Base-by-base conservation (phyloP, 306 rosid species). In the Glycine soja region DNA sequence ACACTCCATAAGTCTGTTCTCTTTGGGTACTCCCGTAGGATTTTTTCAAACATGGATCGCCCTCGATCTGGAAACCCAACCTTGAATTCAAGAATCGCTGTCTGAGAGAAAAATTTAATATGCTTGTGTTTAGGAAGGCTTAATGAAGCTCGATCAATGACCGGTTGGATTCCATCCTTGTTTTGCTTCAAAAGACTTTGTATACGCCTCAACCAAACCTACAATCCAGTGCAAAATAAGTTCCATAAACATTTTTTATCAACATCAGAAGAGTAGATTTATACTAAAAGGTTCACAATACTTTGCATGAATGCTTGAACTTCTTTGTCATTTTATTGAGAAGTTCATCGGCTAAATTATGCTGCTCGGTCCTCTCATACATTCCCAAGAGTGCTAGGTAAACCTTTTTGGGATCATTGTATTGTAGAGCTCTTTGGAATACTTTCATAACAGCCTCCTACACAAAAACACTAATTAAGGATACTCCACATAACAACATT, bases 261-360 rank as follows among this genome's bases (percentile, higher is more conserved):
- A 70, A 38, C 73, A 74, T 57, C 47, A 61, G 10, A 74, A 66
- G 61, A 51, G 15, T 50, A 43, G 32, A 67, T 70, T 79, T 51
- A 72, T 57, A 19, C 56, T 11, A 50, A 15, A 47, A 74, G 62
- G 81, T 53, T 52, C 58, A 46, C 30, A 47, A 76, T 92, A 93
- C 99, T 92, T 95, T 88, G 98, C 98, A 91, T 13, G 99, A 95
- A 78, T 80, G 90, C 90, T 93, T 95, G 89, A 91, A 95, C 84
- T 87, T 93, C 90, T 90, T 95, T 68, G 90, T 84, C 94, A 95
- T 95, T 82, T 87, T 91, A 30, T 73, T 89, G 67, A 90, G 82
- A 74, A 95, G 98, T 59, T 93, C 97, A 77, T 88, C 88, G 5
- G 94, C 96, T 73, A 95, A 76, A 81, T 80, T 76, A 86, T 86